phyloP scores from a whole-genome alignment of 345 rosid genomes.

The Citrus unshiu region DNA sequence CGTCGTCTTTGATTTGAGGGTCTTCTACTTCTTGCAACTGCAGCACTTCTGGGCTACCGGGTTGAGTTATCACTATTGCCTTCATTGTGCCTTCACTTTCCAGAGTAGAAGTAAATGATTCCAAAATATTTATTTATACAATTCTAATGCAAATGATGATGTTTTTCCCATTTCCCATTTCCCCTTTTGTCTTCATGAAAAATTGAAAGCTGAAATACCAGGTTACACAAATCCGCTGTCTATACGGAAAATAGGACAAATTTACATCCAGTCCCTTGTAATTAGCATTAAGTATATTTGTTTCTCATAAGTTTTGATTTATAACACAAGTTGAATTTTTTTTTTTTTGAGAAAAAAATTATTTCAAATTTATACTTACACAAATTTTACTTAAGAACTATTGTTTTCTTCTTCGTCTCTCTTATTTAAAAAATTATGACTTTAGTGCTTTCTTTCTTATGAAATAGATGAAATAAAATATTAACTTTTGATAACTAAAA shows the following conservation, averaged over 20 bases:
- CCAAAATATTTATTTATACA: background rate
- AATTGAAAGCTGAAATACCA: background rate
- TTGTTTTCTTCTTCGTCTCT: no score
- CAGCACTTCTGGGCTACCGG: slow-evolving; percentile 79
- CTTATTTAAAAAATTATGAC: no score
- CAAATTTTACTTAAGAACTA: no score
- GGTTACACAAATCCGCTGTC: background rate
- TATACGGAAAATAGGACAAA: background rate
- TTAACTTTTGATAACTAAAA: rapidly evolving
- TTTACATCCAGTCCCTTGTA: background rate
- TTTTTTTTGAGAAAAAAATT: no score
- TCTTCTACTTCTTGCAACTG: slow-evolving; percentile 68
- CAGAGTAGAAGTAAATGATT: background rate
- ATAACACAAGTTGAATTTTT: no score
- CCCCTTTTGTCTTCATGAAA: background rate
- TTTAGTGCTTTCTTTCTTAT: no score
- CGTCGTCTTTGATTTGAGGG: slow-evolving; percentile 60
- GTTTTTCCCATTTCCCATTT: no score
- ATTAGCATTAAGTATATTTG: background rate
- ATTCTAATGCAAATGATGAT: no score
- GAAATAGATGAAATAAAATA: no score
- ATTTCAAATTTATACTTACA: no score
- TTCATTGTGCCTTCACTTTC: slow-evolving; percentile 40
- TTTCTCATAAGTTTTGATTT: background rate
- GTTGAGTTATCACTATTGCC: slow-evolving; percentile 68